phyloP scores from a whole-genome alignment of 805 yeast genomes.

The Yarrowia phangngaensis region DNA sequence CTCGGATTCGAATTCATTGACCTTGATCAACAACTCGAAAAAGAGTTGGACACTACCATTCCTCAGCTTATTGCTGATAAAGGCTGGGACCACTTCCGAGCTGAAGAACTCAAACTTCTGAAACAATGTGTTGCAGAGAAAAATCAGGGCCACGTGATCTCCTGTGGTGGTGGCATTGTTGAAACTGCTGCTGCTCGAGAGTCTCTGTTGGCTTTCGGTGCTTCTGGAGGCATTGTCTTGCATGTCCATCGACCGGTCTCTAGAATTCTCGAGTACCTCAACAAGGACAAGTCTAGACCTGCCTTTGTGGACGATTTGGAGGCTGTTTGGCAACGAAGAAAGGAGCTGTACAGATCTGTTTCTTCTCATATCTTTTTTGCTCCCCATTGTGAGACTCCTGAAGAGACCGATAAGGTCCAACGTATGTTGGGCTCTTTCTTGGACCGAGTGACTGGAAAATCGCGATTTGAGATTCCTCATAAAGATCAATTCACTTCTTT shows the following conservation, averaged over 20 bases:
- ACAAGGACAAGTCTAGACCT: conserved; percentile 80
- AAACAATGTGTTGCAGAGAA: conserved; percentile 46
- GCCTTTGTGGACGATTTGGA: conserved; percentile 67
- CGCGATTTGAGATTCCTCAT: conserved; percentile 42
- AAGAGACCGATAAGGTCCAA: conserved; percentile 55
- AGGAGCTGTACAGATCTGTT: conserved; percentile 71
- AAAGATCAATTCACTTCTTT: conserved; percentile 51
- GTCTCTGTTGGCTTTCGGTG: conserved; percentile 52
- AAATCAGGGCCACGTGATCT: conserved; percentile 60
- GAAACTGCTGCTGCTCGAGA: conserved; percentile 69
- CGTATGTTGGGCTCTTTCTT: conserved; percentile 57
- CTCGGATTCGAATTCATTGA: conserved; percentile 64
- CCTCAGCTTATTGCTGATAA: conserved; percentile 52
- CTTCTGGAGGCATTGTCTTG: conserved; percentile 71
- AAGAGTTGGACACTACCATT: conserved; percentile 43
- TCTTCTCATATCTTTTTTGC: conserved; percentile 76
- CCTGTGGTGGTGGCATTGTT: conserved; percentile 97
- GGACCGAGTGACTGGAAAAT: conserved; percentile 57
- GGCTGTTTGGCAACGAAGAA: conserved; percentile 81
- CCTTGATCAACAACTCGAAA: conserved; percentile 69
- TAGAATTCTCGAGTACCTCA: conserved; percentile 70
- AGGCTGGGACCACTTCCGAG: conserved; percentile 90
- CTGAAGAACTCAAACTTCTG: conserved; percentile 56
- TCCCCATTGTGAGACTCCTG: conserved; percentile 57
- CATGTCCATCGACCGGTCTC: conserved; percentile 86